Conservation (phyloP, 1,139 yeast genomes). For the Eremothecium coryli region DNA sequence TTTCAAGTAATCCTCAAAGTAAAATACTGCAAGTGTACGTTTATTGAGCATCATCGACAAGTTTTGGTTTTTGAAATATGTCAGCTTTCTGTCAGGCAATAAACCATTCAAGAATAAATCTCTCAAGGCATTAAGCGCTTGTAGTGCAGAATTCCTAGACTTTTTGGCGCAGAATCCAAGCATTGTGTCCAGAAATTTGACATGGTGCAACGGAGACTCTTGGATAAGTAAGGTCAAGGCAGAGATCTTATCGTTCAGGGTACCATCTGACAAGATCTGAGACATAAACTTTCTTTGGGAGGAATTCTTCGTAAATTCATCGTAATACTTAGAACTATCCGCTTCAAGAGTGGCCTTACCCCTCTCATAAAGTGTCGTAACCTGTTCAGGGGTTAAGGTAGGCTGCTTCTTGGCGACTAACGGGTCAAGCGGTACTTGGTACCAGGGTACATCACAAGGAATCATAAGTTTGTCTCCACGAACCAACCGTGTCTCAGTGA, state of each 20-base stretch:
- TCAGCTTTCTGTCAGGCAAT: conserved; percentile 76
- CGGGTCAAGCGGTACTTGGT: conserved; percentile 41
- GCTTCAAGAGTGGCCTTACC: conserved; percentile 58
- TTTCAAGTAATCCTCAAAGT: conserved; percentile 85
- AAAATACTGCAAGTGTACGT: conserved; percentile 59
- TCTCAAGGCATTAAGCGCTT: conserved; percentile 79
- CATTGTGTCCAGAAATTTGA: conserved; percentile 73
- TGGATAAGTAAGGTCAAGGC: conserved; percentile 87
- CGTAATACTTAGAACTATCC: conserved; percentile 65
- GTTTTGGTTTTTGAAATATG: conserved; percentile 73
- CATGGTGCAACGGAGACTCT: conserved; percentile 88
- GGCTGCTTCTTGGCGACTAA: conserved; percentile 34
- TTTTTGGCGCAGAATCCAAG: conserved; percentile 78
- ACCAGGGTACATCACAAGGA: conserved; percentile 72
- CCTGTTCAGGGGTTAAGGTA: conserved; percentile 40
- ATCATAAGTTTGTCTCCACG: conserved; percentile 48
- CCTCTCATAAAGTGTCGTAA: conserved; percentile 51
- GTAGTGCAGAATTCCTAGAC: conserved; percentile 87
- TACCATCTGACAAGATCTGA: conserved; percentile 86
- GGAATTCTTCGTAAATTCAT: conserved; percentile 69
- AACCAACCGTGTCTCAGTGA: conserved; percentile 47
- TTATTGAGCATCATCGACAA: conserved; percentile 41
- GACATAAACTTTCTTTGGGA: conserved; percentile 85
- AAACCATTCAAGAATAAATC: conserved; percentile 75
- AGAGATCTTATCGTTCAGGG: conserved; percentile 88